These are phyloP conservation scores for Pochonia chlamydosporia DNA, from an alignment of 2,329 filamentous ascomycete genomes.

Conservation along the genomic window DNA sequence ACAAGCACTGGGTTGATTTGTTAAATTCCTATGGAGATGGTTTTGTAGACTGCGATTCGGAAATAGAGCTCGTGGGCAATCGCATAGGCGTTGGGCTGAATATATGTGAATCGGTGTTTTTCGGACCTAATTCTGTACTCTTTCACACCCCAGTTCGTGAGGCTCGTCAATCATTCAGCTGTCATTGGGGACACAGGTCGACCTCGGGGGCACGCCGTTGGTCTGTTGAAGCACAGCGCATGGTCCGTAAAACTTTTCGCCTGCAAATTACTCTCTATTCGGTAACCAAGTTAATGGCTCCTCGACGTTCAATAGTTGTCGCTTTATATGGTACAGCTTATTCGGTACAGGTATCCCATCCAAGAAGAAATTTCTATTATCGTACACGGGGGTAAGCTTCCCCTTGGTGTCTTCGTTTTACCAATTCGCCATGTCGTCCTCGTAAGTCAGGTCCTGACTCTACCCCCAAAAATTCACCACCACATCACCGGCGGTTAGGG, in stretches of 20 bases:
- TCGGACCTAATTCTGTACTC: not conserved
- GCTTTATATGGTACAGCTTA: not conserved
- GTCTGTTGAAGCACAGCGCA: too few relatives aligned
- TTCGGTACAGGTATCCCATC: not conserved
- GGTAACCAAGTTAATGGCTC: not conserved
- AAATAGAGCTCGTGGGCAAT: not conserved
- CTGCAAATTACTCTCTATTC: not conserved
- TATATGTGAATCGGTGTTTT: not conserved
- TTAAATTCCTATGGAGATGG: not conserved
- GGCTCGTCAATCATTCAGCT: too few relatives aligned
- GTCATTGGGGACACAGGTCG: too few relatives aligned
- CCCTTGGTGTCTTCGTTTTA: not conserved
- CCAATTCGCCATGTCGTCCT: not conserved
- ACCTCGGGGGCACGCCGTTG: too few relatives aligned
- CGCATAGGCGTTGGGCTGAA: slow-evolving; percentile 1
- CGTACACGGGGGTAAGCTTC: slow-evolving; percentile 9
- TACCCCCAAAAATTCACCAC: too few relatives aligned
- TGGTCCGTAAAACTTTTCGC: not conserved
- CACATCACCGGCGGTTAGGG: not conserved
- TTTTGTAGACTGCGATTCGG: not conserved
- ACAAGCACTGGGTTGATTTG: not conserved
- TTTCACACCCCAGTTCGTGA: too few relatives aligned
- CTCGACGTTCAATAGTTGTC: not conserved
- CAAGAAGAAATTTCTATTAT: slow-evolving; percentile 4
- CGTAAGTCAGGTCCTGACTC: too few relatives aligned